A percentile compares a stretch with the other conserved stretches of the same genome.
Evolutionary conservation across 2,329 filamentous ascomycete genomes (phyloP).

Genomic region (Hymenoscyphus scutula): DNA sequence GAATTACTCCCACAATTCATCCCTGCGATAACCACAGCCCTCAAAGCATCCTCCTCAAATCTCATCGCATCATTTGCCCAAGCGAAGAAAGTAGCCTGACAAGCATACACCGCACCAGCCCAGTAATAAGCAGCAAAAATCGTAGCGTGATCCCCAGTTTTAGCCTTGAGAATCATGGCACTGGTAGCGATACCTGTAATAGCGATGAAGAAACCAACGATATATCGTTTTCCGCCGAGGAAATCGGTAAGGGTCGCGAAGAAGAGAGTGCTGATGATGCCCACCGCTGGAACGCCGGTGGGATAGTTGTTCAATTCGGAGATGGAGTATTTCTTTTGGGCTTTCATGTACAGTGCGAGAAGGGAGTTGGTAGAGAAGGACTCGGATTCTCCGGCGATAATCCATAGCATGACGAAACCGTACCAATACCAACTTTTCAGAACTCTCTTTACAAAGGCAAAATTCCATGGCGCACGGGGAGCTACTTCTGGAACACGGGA

Average conservation of each 20-base stretch:
- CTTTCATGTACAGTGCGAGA: conserved; percentile 49
- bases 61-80: conserved; percentile 69
- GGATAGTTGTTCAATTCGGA: conserved; percentile 53
- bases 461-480: conserved; percentile 42
- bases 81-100: conserved; percentile 72
- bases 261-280: conserved; percentile 56
- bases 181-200: conserved; percentile 62
- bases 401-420: conserved; percentile 65
- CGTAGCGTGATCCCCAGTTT: conserved; percentile 39
- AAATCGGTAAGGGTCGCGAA: conserved; percentile 69
- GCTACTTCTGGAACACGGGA: conserved; percentile 44
- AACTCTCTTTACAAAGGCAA: conserved; percentile 52
- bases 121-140: conserved; percentile 70
- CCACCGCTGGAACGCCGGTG: conserved; percentile 51
- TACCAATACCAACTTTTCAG: conserved; percentile 63
- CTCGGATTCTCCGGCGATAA: conserved; percentile 69
- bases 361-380: conserved; percentile 66
- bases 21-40: conserved; percentile 65
- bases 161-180: conserved; percentile 52
- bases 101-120: conserved; percentile 68
- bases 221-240: conserved; percentile 59
- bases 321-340: conserved; percentile 45
- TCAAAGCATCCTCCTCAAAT: conserved; percentile 59
- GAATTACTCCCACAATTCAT: conserved; percentile 71
- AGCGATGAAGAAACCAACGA: conserved; percentile 66